These are phyloP conservation scores for Picea mariana DNA, from an alignment of 83 land plant genomes.

Conservation along the genomic window DNA sequence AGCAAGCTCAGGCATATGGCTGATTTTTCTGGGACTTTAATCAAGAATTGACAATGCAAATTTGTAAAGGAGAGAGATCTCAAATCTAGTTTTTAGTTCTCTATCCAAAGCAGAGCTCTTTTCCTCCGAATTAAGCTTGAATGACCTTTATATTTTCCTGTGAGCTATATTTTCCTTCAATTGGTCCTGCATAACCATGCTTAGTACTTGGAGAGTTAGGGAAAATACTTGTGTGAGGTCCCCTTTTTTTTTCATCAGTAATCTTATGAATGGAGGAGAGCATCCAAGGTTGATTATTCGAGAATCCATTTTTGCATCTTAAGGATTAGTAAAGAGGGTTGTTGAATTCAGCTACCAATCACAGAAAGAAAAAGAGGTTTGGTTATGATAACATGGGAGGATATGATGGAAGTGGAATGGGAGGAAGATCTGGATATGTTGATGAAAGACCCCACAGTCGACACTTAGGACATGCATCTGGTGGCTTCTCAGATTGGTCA, in stretches of 20 bases:
- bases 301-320: conserved; percentile 7
- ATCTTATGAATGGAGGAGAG: conserved; percentile 15
- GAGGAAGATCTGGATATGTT: conserved; percentile 44
- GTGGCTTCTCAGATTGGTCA: conserved; percentile 52
- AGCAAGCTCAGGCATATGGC: no score
- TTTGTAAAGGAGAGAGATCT: conserved; percentile 10
- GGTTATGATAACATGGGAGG: conserved; percentile 63
- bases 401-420: conserved; percentile 48
- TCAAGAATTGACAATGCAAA: conserved; percentile 15
- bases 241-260: conserved; percentile 11
- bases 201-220: conserved; percentile 18
- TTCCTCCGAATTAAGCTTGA: conserved; percentile 7
- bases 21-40: conserved; percentile 14
- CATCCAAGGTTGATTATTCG: conserved; percentile 13
- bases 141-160: neutral
- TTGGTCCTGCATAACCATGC: conserved; percentile 10
- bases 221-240: neutral
- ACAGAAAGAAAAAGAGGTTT: conserved; percentile 24
- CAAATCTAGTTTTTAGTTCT: conserved; percentile 3
- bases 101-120: conserved; percentile 7
- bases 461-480: conserved; percentile 33
- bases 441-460: conserved; percentile 64
- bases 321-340: conserved; percentile 16
- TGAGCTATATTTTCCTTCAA: neutral
- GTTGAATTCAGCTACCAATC: conserved; percentile 15